phyloP scores from a whole-genome alignment of 202 grass and related monocot genomes.

The Dendrocalamus latiflorus region DNA sequence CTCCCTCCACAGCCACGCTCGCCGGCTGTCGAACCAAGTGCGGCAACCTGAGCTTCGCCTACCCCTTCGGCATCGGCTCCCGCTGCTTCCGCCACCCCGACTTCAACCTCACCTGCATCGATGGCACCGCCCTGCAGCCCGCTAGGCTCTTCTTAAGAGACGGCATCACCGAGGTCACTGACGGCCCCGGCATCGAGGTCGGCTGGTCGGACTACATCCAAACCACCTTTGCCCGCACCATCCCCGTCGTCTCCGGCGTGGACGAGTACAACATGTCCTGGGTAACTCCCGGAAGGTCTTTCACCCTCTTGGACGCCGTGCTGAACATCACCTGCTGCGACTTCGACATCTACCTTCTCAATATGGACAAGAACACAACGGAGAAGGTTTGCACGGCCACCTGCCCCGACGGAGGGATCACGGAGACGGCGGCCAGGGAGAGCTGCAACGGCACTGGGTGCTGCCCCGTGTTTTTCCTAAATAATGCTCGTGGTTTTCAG shows the following conservation, averaged over 20 bases:
- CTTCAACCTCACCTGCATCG: slow-evolving; percentile 18
- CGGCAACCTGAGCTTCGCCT: background rate
- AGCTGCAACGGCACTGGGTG: slow-evolving; percentile 18
- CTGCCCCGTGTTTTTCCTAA: background rate
- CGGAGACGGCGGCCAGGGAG: background rate
- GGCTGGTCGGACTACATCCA: accelerated
- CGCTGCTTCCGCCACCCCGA: background rate
- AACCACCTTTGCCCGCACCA: background rate
- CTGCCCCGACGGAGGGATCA: background rate
- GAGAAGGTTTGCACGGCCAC: background rate
- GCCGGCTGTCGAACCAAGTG: background rate
- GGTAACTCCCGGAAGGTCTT: background rate
- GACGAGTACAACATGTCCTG: background rate
- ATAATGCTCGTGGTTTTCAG: background rate
- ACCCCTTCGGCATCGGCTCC: slow-evolving; percentile 20
- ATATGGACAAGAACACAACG: background rate
- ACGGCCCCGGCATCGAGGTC: no score
- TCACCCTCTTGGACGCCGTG: accelerated
- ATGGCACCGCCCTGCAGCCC: background rate
- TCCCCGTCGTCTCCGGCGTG: background rate
- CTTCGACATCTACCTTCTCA: background rate
- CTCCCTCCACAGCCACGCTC: background rate
- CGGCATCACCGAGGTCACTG: background rate
- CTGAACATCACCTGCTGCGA: slow-evolving; percentile 1
- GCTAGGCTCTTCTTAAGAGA: background rate